Evolutionary conservation across 345 rosid genomes (phyloP), one percentile per base, ranked within the genome.

Genomic region (Dimocarpus longan): DNA sequence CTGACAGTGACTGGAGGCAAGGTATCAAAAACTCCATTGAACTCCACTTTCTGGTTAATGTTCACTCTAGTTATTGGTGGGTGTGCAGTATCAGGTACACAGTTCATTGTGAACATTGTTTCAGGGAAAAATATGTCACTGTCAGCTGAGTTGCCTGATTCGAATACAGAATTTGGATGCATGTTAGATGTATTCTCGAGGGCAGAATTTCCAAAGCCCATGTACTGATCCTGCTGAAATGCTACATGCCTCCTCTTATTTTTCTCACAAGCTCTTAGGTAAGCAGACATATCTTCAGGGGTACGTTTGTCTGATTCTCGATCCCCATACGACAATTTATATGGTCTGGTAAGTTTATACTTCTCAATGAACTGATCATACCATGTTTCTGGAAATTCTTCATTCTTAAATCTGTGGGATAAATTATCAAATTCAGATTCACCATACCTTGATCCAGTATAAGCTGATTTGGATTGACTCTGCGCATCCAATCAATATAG

Each of bases 341-440:
- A 85, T 1, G 90, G 89, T 78, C 88, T 88, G 60, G 82, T 86
- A 78, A 84, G 87, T 84, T 71, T 86, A 81, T 88, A 85, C 82
- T 89, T 91, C 75, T 91, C 93, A 2, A 90, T 85, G 75, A 92
- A 93, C 83, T 88, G 96, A 83, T 83, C 88, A 76, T 93, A 93
- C 99, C 99, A 95, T n/a, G 89, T 86, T 70, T 92, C 98, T 0
- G 98, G 99, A 65, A 95, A 84, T 44, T 92, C 98, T 39, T 93
- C 98, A n/a, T 79, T 88, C 88, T 90, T 87, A 19, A 85, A 83
- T 76, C 94, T 87, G 78, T 92, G 97, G 67, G 91, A 70, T 52
- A 85, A 44, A 79, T 80, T 86, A 68, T 90, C 88, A 73, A 76
- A 84, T 79, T 91, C 93, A 70, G 91, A 77, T 64, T 91, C 95